Evolutionary conservation across 768 basidiomycete species (phyloP).

Genomic region (button mushroom (Agaricus bisporus)): DNA sequence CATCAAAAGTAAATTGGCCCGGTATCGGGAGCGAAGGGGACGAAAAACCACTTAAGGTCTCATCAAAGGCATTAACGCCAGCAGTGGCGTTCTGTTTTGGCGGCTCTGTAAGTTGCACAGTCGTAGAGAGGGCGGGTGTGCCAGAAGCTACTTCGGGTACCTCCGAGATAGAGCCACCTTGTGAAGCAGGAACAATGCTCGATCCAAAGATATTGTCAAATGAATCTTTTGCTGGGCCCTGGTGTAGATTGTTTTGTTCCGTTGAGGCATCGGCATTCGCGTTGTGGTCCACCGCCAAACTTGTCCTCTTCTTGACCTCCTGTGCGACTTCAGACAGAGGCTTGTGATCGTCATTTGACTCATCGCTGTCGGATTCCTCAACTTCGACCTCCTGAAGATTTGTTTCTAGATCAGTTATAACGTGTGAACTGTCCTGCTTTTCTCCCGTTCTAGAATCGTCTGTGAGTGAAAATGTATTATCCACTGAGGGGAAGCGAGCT

Average conservation of each 20-base stretch:
- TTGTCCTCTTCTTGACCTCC: not conserved
- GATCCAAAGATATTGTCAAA: conserved; percentile 57
- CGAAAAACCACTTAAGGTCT: conserved; percentile 58
- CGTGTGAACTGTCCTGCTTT: not conserved
- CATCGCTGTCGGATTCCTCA: conserved; percentile 43
- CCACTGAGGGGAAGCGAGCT: conserved; percentile 25
- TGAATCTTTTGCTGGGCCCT: conserved; percentile 16
- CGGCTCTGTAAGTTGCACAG: not conserved
- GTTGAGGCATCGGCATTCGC: conserved; percentile 12
- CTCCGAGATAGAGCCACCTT: conserved; percentile 18
- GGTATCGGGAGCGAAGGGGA: conserved; percentile 27
- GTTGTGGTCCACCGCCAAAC: conserved; percentile 11
- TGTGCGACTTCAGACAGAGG: conserved; percentile 28
- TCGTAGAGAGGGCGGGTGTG: conserved; percentile 7
- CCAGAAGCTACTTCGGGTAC: conserved; percentile 10
- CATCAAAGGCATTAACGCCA: conserved; percentile 68
- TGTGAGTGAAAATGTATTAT: conserved; percentile 12
- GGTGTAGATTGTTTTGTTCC: not conserved
- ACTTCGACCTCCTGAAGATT: conserved; percentile 51
- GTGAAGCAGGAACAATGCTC: not conserved
- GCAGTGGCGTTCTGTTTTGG: conserved; percentile 18
- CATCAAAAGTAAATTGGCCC: conserved; percentile 57
- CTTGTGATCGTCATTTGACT: conserved; percentile 28
- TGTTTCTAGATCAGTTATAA: conserved; percentile 18
- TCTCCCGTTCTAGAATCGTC: conserved; percentile 13